These are phyloP conservation scores for Bathelium albidoporum DNA, from an alignment of 495 filamentous ascomycete genomes.

Conservation along the genomic window DNA sequence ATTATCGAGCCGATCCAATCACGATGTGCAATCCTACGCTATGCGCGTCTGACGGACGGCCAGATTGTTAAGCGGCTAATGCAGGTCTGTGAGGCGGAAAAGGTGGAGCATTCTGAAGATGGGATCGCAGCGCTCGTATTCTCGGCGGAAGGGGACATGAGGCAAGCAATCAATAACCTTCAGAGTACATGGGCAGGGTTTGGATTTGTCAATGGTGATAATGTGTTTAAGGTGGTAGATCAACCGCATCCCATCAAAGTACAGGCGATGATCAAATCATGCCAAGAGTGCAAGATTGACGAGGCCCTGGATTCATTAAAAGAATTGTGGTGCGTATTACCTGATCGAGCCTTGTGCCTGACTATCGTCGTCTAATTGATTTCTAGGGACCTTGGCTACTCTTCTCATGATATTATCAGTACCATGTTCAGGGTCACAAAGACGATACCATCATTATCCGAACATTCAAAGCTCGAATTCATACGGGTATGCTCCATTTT, in stretches of 20 bases:
- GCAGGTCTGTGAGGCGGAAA: constrained; percentile 83
- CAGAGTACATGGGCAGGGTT: constrained; percentile 94
- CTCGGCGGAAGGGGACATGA: constrained; percentile 96
- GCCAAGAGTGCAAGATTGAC: constrained; percentile 84
- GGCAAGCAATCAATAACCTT: constrained; percentile 97
- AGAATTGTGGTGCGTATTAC: constrained; percentile 66
- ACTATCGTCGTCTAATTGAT: too few species aligned
- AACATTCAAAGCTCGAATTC: constrained; percentile 91
- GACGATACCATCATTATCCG: constrained; percentile 75
- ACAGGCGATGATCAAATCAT: constrained; percentile 95
- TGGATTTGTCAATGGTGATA: constrained; percentile 92
- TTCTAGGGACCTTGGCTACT: constrained; percentile 74
- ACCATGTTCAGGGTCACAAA: constrained; percentile 99
- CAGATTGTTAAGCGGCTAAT: constrained; percentile 83
- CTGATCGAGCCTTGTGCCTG: too few species aligned
- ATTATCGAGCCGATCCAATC: constrained; percentile 98
- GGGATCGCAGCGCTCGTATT: constrained; percentile 93
- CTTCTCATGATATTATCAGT: constrained; percentile 91
- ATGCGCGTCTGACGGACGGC: constrained; percentile 80
- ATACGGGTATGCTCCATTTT: constrained; percentile 44
- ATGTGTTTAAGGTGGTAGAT: constrained; percentile 97
- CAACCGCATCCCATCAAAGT: constrained; percentile 95
- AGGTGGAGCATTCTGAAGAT: constrained; percentile 72
- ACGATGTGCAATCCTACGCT: constrained; percentile 91
- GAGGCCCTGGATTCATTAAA: constrained; percentile 74